Conservation (phyloP, 2,329 filamentous ascomycete species). For the Dichotomopilus funicola region DNA sequence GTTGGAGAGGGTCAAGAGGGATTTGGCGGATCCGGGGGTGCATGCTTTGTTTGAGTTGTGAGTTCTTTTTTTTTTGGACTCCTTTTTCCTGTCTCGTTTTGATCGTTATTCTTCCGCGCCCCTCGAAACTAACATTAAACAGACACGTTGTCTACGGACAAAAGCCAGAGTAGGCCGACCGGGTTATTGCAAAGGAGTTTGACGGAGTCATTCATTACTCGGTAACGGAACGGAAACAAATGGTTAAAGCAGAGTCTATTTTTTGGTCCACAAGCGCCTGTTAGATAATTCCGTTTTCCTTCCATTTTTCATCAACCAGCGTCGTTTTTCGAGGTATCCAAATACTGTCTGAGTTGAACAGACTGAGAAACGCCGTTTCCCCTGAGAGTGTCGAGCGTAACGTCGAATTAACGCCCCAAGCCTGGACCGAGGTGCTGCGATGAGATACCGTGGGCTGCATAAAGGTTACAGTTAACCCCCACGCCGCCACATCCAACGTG, state of each 20-base stretch:
- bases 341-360: conserved; percentile 9
- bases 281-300: background rate
- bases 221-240: background rate
- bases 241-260: background rate
- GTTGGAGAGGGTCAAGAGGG: conserved; percentile 23
- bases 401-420: background rate
- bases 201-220: too few species aligned
- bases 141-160: conserved; percentile 6
- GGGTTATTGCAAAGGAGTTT: too few species aligned
- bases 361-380: background rate
- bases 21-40: conserved; percentile 22
- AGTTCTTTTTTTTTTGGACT: conserved; percentile 12
- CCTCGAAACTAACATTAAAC: background rate
- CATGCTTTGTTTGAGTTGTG: conserved; percentile 24
- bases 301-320: background rate
- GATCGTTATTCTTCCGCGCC: background rate
- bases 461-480: background rate
- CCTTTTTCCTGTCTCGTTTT: background rate
- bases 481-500: conserved; percentile 4
- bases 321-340: background rate
- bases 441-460: conserved; percentile 5
- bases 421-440: background rate
- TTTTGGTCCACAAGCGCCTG: background rate
- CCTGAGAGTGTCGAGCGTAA: background rate
- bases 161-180: background rate